phyloP scores from a whole-genome alignment of 140 eudicot species.

The Ambrosia hybrid region DNA sequence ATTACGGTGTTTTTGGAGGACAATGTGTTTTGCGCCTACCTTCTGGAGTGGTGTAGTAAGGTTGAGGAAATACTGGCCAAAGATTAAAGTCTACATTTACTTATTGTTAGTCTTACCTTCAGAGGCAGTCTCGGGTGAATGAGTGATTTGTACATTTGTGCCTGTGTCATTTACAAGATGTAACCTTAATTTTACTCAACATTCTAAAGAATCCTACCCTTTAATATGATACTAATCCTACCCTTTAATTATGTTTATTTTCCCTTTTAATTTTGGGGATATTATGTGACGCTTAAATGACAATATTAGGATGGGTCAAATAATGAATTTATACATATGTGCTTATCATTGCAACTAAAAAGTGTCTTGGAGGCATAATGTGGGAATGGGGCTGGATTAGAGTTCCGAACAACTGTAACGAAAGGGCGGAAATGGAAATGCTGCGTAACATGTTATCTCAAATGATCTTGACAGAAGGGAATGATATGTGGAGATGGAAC shows the following conservation, averaged over 20 bases:
- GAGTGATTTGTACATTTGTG: slow-evolving; percentile 44
- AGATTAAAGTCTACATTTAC: slow-evolving; percentile 21
- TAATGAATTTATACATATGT: too few species aligned
- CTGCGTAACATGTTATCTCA: too few species aligned
- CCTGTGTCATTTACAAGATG: slow-evolving; percentile 24
- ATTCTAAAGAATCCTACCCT: neutral
- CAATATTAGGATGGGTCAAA: neutral
- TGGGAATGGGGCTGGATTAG: too few species aligned
- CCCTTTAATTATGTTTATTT: neutral
- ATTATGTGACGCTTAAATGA: neutral
- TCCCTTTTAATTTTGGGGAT: neutral
- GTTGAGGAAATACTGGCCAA: slow-evolving; percentile 19
- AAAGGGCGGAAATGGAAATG: too few species aligned
- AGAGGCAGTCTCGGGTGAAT: slow-evolving; percentile 18
- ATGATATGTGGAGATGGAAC: too few species aligned
- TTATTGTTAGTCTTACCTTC: slow-evolving; percentile 25
- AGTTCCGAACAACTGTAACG: too few species aligned
- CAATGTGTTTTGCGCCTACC: slow-evolving; percentile 75
- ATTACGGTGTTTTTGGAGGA: slow-evolving; percentile 75
- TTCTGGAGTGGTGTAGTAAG: slow-evolving; percentile 64
- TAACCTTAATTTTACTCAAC: slow-evolving; percentile 16
- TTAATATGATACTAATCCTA: neutral
- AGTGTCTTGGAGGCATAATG: too few species aligned
- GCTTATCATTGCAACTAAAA: too few species aligned
- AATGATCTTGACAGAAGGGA: too few species aligned